Percentiles rank a stretch among this genome's conserved stretches.
Conservation (phyloP, 73 alveolate species). For the Paramecium caudatum region DNA sequence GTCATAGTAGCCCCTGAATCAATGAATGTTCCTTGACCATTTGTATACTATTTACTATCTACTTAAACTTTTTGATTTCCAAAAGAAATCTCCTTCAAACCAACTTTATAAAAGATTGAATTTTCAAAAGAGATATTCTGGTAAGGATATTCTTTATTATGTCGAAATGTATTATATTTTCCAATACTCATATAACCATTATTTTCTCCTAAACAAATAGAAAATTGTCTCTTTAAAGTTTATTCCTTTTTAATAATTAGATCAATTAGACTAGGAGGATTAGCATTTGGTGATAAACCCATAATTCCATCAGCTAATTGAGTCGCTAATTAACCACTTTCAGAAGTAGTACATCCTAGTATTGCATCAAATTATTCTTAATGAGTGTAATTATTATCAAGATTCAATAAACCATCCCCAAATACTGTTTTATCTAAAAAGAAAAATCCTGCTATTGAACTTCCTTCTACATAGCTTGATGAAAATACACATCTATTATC, state of each 20-base stretch:
- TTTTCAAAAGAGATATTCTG: neutral
- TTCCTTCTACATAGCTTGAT: constrained; percentile 92
- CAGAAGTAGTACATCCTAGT: constrained; percentile 93
- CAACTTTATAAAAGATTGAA: neutral
- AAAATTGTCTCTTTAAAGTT: constrained; percentile 78
- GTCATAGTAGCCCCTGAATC: constrained; percentile 58
- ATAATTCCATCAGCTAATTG: constrained; percentile 97
- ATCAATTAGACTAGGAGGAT: constrained; percentile 79
- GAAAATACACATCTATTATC: constrained; percentile 82
- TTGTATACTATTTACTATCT: neutral
- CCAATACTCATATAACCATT: constrained; percentile 92
- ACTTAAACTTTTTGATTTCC: neutral
- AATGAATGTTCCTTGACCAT: constrained; percentile 22
- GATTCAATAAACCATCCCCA: constrained; percentile 79
- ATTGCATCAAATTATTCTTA: constrained; percentile 79
- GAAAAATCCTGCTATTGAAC: constrained; percentile 86
- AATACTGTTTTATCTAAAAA: constrained; percentile 83
- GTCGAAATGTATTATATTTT: constrained; percentile 82
- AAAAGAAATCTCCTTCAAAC: neutral
- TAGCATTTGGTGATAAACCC: constrained; percentile 86
- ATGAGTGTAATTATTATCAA: neutral
- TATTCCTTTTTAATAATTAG: constrained; percentile 74
- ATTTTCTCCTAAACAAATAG: constrained; percentile 91
- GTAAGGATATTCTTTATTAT: constrained; percentile 16
- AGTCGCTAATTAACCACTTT: constrained; percentile 87